phyloP scores from a whole-genome alignment of 2,329 filamentous ascomycete species.

The Verticillium nonalfalfae region DNA sequence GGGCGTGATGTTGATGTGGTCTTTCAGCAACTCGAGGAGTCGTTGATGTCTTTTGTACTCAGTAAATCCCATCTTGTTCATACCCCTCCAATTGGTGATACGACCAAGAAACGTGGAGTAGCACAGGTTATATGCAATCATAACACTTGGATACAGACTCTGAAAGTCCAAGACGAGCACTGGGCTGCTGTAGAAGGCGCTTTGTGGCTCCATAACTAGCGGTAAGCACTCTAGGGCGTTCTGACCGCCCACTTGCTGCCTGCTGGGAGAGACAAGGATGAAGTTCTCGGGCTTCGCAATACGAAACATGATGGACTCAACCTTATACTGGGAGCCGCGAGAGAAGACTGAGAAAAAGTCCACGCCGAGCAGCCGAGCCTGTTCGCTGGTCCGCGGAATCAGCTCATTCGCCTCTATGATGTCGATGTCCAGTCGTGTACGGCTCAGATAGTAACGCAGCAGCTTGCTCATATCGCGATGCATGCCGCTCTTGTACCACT shows the following conservation, averaged over 20 bases:
- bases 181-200: constrained; percentile 86
- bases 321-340: constrained; percentile 94
- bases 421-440: constrained; percentile 78
- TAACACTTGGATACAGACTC: constrained; percentile 90
- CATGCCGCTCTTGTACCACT: constrained; percentile 70
- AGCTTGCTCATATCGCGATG: constrained; percentile 66
- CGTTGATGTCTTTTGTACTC: constrained; percentile 76
- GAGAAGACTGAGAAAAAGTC: constrained; percentile 97
- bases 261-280: constrained; percentile 80
- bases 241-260: constrained; percentile 86
- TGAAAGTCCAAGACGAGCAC: constrained; percentile 92
- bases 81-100: constrained; percentile 79
- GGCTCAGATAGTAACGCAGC: constrained; percentile 68
- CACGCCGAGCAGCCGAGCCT: constrained; percentile 84
- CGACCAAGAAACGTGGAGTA: constrained; percentile 94
- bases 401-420: constrained; percentile 88
- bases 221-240: constrained; percentile 93
- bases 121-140: constrained; percentile 99
- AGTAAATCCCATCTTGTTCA: constrained; percentile 89
- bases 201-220: constrained; percentile 95
- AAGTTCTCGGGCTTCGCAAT: constrained; percentile 98
- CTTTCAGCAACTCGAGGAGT: constrained; percentile 68
- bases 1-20: constrained; percentile 85
- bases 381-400: constrained; percentile 83
- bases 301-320: constrained; percentile 97